These are phyloP conservation scores for Geotrichum aggregatum DNA, from an alignment of 1,139 yeast species.

Conservation along the genomic window DNA sequence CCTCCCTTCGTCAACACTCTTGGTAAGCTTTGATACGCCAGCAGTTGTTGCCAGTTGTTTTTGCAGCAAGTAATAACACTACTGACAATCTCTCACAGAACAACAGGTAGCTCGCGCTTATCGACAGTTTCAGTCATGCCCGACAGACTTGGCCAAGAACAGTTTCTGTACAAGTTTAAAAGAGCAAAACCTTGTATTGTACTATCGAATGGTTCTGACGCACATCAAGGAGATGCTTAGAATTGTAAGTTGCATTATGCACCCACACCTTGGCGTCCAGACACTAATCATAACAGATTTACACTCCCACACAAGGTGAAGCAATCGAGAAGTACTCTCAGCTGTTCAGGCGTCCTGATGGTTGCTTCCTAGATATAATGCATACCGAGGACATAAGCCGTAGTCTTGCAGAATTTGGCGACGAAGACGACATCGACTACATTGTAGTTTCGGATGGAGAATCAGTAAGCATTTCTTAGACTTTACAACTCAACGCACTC, in stretches of 20 bases:
- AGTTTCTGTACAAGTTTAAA: slow-evolving; percentile 90
- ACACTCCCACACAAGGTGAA: slow-evolving; percentile 97
- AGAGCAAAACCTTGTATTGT: slow-evolving; percentile 84
- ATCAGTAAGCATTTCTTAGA: slow-evolving; percentile 48
- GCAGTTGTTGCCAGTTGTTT: no score
- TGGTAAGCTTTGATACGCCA: slow-evolving; percentile 36
- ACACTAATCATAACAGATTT: slow-evolving; percentile 50
- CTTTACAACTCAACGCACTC: background rate
- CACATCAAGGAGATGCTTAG: slow-evolving; percentile 89
- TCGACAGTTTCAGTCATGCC: slow-evolving; percentile 69
- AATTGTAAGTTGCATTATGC: slow-evolving; percentile 39
- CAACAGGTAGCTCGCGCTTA: slow-evolving; percentile 92
- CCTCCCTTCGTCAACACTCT: slow-evolving; percentile 80
- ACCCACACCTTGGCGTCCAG: no score
- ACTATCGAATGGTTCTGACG: slow-evolving; percentile 78
- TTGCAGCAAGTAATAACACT: no score
- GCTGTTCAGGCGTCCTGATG: slow-evolving; percentile 91
- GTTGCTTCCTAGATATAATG: slow-evolving; percentile 82
- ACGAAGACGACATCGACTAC: slow-evolving; percentile 86
- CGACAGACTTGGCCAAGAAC: slow-evolving; percentile 82
- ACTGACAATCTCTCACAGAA: no score
- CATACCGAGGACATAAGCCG: slow-evolving; percentile 48
- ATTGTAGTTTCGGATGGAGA: slow-evolving; percentile 93
- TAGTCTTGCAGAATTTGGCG: slow-evolving; percentile 71
- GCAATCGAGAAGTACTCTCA: slow-evolving; percentile 91